A percentile compares a stretch with the other conserved stretches of the same genome.
Conservation (phyloP, 169 alveolate species). For the Plasmodium yoelii region DNA sequence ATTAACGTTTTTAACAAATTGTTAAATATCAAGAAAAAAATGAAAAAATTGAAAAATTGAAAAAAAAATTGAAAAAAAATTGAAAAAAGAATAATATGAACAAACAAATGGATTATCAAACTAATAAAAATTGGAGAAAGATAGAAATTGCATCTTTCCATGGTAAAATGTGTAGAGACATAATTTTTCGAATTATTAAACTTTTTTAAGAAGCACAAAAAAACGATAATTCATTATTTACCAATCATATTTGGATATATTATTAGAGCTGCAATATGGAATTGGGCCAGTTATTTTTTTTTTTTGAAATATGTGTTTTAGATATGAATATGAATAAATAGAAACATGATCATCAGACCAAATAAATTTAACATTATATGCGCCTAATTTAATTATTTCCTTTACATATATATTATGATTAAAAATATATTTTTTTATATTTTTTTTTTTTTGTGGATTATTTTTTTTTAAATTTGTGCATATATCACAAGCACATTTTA, state of each 20-base stretch:
- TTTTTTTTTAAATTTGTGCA: conserved; percentile 20
- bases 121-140: no score
- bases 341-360: conserved; percentile 93
- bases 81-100: no score
- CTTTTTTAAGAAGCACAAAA: no score
- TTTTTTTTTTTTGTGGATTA: conserved; percentile 72
- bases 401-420: conserved; percentile 76
- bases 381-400: conserved; percentile 86
- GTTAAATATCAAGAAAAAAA: no score
- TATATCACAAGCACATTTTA: conserved; percentile 48
- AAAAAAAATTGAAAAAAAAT: no score
- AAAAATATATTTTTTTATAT: neutral
- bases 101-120: no score
- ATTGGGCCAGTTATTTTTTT: neutral
- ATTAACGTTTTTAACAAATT: no score
- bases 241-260: conserved; percentile 36
- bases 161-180: no score
- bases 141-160: no score
- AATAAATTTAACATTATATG: conserved; percentile 90
- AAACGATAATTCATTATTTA: neutral
- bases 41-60: no score
- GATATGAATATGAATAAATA: conserved; percentile 71
- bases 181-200: no score
- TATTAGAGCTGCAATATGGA: conserved; percentile 7
- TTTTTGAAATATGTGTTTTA: conserved; percentile 46